Percentiles rank a stretch among this genome's conserved stretches.
Conservation (phyloP, 83 land plant species). For the Diphasiastrum complanatum region DNA sequence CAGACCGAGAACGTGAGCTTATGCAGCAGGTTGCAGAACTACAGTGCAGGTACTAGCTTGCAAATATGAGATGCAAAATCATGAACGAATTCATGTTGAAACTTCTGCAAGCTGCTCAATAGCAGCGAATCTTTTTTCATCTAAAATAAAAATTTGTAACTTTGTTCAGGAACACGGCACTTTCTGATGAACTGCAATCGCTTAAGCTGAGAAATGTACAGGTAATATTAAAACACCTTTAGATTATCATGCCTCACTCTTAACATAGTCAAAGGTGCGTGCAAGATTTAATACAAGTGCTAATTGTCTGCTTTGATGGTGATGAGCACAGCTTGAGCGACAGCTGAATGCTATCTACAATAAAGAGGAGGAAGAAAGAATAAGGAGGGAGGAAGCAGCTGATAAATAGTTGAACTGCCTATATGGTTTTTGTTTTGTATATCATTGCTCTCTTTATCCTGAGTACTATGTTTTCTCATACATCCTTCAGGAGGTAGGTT, state of each 20-base stretch:
- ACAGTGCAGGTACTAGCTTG: not conserved
- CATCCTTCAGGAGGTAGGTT: too few species aligned
- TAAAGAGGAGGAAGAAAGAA: conserved; percentile 3
- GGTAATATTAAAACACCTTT: too few species aligned
- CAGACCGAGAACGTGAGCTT: not conserved
- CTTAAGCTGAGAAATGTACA: not conserved
- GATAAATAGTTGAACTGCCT: too few species aligned
- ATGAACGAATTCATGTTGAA: not conserved
- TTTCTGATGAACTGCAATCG: not conserved
- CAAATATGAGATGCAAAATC: not conserved
- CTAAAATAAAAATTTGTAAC: not conserved
- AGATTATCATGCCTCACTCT: too few species aligned
- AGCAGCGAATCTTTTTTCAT: too few species aligned
- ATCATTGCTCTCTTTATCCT: too few species aligned
- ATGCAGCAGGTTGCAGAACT: not conserved
- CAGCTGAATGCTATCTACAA: not conserved
- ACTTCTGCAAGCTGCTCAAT: too few species aligned
- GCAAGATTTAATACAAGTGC: not conserved
- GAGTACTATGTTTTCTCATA: too few species aligned
- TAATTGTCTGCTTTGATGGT: not conserved
- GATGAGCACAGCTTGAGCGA: not conserved
- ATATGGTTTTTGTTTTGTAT: too few species aligned
- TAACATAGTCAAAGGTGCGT: not conserved
- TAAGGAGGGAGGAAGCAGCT: not conserved
- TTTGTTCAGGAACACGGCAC: not conserved